A percentile compares a stretch with the other conserved stretches of the same genome.
Conservation (phyloP, 345 rosid species). For the Psidium friedrichsthalianum region DNA sequence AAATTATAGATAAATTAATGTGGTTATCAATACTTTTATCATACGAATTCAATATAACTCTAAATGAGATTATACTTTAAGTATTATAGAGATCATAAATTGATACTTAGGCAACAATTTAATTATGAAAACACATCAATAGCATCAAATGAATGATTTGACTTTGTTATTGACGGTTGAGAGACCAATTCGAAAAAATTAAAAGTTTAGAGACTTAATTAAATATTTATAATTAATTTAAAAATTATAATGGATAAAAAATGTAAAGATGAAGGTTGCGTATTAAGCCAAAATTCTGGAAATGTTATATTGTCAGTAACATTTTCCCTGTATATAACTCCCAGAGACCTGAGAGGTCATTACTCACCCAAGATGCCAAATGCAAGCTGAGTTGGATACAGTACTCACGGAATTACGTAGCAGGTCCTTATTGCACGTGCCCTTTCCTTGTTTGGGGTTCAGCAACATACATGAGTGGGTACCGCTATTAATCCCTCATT, state of each 20-base stretch:
- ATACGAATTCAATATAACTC: background rate
- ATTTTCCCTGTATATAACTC: background rate
- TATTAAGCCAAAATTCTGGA: background rate
- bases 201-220: background rate
- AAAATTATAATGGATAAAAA: background rate
- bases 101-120: background rate
- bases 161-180: background rate
- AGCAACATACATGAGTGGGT: background rate
- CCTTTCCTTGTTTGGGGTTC: background rate
- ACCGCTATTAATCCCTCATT: background rate
- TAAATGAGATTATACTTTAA: background rate
- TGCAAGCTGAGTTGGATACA: background rate
- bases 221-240: background rate
- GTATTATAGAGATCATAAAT: background rate
- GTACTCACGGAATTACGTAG: background rate
- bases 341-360: background rate
- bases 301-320: background rate
- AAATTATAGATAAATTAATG: background rate
- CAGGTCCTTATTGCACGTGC: background rate
- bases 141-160: background rate
- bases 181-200: background rate
- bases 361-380: background rate
- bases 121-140: background rate
- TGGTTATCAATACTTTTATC: background rate
- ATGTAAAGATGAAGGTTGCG: background rate